phyloP scores from a whole-genome alignment of 306 rosid genomes.

The Castanea mollissima region DNA sequence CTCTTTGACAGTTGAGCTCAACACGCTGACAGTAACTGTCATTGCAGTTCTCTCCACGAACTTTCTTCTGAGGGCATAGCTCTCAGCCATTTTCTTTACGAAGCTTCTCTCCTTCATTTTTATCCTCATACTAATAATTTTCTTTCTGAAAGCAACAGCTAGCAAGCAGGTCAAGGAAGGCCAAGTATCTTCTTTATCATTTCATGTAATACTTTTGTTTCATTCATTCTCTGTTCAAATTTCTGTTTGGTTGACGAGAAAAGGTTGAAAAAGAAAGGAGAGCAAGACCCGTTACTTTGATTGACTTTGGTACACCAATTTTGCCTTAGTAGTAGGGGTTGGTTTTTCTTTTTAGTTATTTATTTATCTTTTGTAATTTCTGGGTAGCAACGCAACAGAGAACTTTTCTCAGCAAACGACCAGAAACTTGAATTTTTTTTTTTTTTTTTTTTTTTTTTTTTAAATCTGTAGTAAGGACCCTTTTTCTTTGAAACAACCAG shows the following conservation, averaged over 20 bases:
- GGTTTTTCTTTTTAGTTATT: not conserved
- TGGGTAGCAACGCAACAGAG: not conserved
- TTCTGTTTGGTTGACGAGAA: not conserved
- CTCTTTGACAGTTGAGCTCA: too few relatives aligned
- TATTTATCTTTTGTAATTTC: not conserved
- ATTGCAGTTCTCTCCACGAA: not conserved
- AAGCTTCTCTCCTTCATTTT: conserved; percentile 6
- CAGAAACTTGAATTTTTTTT: not conserved
- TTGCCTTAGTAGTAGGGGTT: not conserved
- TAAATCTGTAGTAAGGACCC: not conserved
- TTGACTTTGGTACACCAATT: not conserved
- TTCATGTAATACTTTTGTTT: not conserved
- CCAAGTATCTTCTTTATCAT: not conserved
- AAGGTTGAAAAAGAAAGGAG: not conserved
- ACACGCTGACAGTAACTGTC: conserved; percentile 5
- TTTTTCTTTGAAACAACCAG: not conserved
- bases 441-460: not conserved
- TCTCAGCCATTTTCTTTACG: not conserved
- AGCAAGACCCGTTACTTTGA: not conserved
- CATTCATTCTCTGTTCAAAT: not conserved
- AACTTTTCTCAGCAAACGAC: not conserved
- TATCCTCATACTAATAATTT: not conserved
- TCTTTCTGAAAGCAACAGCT: not conserved
- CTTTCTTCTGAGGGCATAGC: not conserved
- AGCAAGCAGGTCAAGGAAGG: not conserved